Evolutionary conservation across 352 stramenopile species (phyloP).

Genomic region (Pythium aristosporum): DNA sequence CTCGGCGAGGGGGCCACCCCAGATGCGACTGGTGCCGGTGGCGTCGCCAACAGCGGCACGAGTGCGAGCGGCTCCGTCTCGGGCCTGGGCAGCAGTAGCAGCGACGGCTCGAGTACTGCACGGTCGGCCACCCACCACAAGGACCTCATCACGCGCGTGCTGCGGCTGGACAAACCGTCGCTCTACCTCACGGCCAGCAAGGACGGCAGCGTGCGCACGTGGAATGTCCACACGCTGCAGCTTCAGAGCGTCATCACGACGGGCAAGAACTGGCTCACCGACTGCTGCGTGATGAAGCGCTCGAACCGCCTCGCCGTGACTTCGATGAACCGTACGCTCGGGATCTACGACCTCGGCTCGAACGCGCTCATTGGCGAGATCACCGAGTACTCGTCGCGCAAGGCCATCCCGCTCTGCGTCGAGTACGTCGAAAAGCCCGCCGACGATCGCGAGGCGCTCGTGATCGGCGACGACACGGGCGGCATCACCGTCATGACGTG

Average conservation of each 20-base stretch:
- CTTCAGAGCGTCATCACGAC: conserved; percentile 62
- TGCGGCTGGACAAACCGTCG: conserved; percentile 65
- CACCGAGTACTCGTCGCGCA: conserved; percentile 70
- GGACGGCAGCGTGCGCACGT: conserved; percentile 71
- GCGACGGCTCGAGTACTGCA: conserved; percentile 16
- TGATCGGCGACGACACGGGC: conserved; percentile 76
- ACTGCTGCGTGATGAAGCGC: conserved; percentile 75
- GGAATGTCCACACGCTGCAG: conserved; percentile 66
- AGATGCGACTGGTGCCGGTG: conserved; percentile 1
- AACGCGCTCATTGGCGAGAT: conserved; percentile 73
- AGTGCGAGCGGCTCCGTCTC: background rate
- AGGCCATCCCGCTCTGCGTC: conserved; percentile 77
- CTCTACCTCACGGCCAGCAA: conserved; percentile 75
- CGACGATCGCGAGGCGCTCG: conserved; percentile 67
- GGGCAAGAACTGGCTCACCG: conserved; percentile 76
- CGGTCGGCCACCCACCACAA: conserved; percentile 55
- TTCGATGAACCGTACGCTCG: conserved; percentile 75
- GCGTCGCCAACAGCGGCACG: background rate
- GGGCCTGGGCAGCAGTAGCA: conserved; percentile 1
- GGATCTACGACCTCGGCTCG: conserved; percentile 74
- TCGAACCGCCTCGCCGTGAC: conserved; percentile 79
- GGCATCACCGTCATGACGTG: conserved; percentile 73
- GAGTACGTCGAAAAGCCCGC: conserved; percentile 79
- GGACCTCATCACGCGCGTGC: conserved; percentile 67
- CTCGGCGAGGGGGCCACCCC: conserved; percentile 28